Conservation (phyloP, 305 asterid species). For the Rubia tinctorum region DNA sequence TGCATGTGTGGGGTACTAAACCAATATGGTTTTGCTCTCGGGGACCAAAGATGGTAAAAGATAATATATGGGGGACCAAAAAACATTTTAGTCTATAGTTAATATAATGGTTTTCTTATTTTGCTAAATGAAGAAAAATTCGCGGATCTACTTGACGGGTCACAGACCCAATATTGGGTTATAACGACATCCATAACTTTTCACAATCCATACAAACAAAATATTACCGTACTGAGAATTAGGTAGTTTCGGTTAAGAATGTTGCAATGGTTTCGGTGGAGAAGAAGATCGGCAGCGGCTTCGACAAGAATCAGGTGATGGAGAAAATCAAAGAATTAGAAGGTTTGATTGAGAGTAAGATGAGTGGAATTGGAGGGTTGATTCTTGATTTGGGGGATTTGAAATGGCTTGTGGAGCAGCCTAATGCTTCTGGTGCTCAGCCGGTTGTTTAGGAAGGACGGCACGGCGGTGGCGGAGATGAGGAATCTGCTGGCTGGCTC, state of each 20-base stretch:
- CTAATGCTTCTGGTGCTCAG: conserved; percentile 32
- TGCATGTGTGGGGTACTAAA: too few relatives aligned
- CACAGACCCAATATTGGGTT: too few relatives aligned
- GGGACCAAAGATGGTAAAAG: too few relatives aligned
- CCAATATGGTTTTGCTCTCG: too few relatives aligned
- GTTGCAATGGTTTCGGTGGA: conserved; percentile 49
- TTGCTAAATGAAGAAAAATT: too few relatives aligned
- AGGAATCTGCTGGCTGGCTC: conserved; percentile 44
- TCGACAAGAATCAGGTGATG: conserved; percentile 26
- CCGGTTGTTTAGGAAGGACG: conserved; percentile 49
- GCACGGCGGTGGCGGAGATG: conserved; percentile 59
- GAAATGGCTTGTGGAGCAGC: conserved; percentile 92
- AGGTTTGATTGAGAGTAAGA: conserved; percentile 39
- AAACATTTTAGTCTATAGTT: too few relatives aligned
- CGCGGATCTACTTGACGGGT: too few relatives aligned
- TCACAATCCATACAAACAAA: too few relatives aligned
- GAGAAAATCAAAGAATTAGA: conserved; percentile 58
- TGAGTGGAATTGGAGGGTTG: conserved; percentile 44
- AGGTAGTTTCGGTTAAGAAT: conserved; percentile 36
- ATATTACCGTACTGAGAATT: conserved; percentile 15
- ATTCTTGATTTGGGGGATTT: conserved; percentile 87
- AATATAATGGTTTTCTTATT: too few relatives aligned
- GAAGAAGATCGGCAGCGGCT: conserved; percentile 30
- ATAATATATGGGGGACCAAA: too few relatives aligned
- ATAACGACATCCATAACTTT: too few relatives aligned